These are phyloP conservation scores for Vicia sativa DNA, from an alignment of 306 rosid genomes.

Conservation along the genomic window DNA sequence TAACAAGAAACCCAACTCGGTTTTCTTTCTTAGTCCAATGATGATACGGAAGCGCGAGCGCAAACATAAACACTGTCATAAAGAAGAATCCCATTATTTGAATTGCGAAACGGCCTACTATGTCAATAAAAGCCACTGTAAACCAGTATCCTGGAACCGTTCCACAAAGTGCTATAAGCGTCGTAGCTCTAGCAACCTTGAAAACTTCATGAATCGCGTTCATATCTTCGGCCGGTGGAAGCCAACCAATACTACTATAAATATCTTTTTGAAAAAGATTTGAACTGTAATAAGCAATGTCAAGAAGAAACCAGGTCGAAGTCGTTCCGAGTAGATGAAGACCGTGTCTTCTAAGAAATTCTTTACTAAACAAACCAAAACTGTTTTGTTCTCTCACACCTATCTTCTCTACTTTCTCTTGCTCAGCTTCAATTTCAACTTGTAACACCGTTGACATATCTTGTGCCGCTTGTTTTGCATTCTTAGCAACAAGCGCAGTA, in stretches of 20 bases:
- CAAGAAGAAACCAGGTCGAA: slow-evolving; percentile 41
- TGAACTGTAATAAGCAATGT: slow-evolving; percentile 41
- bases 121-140: slow-evolving; percentile 41
- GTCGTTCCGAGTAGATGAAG: slow-evolving; percentile 40
- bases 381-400: neutral
- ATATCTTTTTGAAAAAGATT: slow-evolving; percentile 45
- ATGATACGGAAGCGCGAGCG: slow-evolving; percentile 36
- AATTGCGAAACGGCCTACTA: slow-evolving; percentile 35
- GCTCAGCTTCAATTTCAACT: slow-evolving; percentile 32
- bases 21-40: slow-evolving; percentile 38
- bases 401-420: slow-evolving; percentile 1
- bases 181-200: slow-evolving; percentile 34
- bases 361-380: slow-evolving; percentile 36
- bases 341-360: slow-evolving; percentile 34
- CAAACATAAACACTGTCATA: slow-evolving; percentile 46
- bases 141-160: slow-evolving; percentile 47
- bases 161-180: slow-evolving; percentile 41
- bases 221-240: slow-evolving; percentile 38
- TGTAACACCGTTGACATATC: slow-evolving; percentile 43
- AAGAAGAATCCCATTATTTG: slow-evolving; percentile 46
- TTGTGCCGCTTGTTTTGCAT: slow-evolving; percentile 37
- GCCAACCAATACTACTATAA: slow-evolving; percentile 37
- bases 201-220: slow-evolving; percentile 44
- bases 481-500: slow-evolving; percentile 42
- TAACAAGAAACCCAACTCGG: slow-evolving; percentile 35